Evolutionary conservation across 2,329 filamentous ascomycete species (phyloP), one percentile per base, ranked within the genome.

Genomic region (Fusarium foetens): DNA sequence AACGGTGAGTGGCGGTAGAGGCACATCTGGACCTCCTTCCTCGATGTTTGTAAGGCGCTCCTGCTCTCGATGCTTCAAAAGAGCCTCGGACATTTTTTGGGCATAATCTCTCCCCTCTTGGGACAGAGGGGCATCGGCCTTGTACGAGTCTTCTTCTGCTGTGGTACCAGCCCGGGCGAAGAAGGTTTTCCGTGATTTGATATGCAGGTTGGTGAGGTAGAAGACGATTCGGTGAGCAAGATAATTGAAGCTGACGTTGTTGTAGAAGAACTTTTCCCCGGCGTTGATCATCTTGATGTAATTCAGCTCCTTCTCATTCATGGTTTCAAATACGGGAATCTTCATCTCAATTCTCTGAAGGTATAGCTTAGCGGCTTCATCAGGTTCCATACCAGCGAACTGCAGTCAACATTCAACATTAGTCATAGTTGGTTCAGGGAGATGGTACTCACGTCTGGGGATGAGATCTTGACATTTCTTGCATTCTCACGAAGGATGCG

Each of bases 211-310:
- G 79, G 97, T 93, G 51, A 99, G 90, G 81, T 98, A 99, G 83
- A 99, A 99, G 61, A 99, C 95, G 74, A 99, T 99, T 68, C 96
- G 91, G 80, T 99, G 95, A 1, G 95, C 97, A 36, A 99, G 88
- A 79, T 99, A 99, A 76, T 95, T 95, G 81, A 99, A 98, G 79
- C 92, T 95, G 80, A 96, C 93, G 75, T 98, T 98, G 84, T 99
- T 99, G 82, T 98, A 95, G 76, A 95, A 92, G 79, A 99, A 92
- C 74, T 94, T 91, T 79, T 95, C 91, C 48, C 96, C 96, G 12
- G 96, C 96, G 76, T 99, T 99, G 80, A 98, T 97, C 95, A 99
- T 98, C 85, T 97, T 98, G 84, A 99, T 95, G 83, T 95, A 99
- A 80, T 98, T 97, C 71, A 99, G 87, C 74, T 98, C 95, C 35